Evolutionary conservation across 306 rosid species (phyloP), one percentile per base, ranked within the genome.

Genomic region (Pyrus pyrifolia): DNA sequence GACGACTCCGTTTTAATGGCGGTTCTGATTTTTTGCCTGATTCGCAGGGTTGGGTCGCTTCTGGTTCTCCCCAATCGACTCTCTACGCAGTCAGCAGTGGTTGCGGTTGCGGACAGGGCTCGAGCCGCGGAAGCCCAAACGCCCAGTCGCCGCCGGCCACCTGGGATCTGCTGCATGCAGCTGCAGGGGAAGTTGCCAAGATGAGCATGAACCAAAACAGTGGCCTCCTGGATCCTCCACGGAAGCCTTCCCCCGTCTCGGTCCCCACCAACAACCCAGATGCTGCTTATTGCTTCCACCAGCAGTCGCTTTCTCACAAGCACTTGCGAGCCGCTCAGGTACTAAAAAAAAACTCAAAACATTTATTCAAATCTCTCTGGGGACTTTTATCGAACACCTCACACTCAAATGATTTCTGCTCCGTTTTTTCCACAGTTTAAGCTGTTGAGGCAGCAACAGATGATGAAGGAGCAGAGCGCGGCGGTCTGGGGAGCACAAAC

Each of bases 51-150:
- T 12, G 51, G 61, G 76, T 71, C 35, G 18, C 67, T 55, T 31
- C 82, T 2, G 82, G 90, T 53, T 91, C 97, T 5, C 97, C 94
- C 0, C 91, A 91, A 11, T 95, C 98, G 5, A 92, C 92, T 0
- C 92, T 92, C 0, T 87, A 89, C 18, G 75, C 78, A 0, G 45
- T 86, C 11, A 88, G 88, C 11, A 84, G 81, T 27, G 84, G 83
- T 0, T 83, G 90, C n/a, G 83, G 90, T 0, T 83, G 88, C 27
- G 82, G 83, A 7, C 85, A 76, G 7, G 88, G 81, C n/a, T 87
- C 87, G 14, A 88, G 87, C 76, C 85, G 85, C 1, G 95, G 90
- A 30, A 89, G 90, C 62, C 88, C 93, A 0, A 90, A 83, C 70
- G 77, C 85, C 23, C 76, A 74, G 49, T 79, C 89, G 1, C 82